phyloP scores from a whole-genome alignment of 148 eudicot genomes.

The Gaultheria prostrata region DNA sequence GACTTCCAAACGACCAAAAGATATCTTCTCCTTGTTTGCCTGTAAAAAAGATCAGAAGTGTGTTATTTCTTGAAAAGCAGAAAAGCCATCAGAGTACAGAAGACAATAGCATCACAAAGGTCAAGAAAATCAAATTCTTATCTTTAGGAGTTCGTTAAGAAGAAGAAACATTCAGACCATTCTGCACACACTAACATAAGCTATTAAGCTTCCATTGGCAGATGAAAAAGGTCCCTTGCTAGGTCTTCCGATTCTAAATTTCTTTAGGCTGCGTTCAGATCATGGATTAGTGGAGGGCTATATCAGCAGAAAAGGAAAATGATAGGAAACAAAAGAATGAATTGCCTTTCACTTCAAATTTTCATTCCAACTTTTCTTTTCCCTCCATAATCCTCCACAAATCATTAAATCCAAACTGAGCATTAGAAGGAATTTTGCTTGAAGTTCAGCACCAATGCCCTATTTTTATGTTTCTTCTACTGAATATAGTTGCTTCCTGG shows the following conservation, averaged over 20 bases:
- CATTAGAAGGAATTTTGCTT: not conserved
- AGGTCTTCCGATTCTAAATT: not conserved
- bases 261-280: not conserved
- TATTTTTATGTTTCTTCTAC: not conserved
- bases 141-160: not conserved
- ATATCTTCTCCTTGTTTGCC: constrained; percentile 94
- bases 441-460: constrained; percentile 1
- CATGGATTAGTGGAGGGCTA: not conserved
- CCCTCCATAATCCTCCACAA: not conserved
- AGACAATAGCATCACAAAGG: not conserved
- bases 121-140: not conserved
- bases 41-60: constrained; percentile 24
- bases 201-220: not conserved
- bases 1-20: constrained; percentile 74
- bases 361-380: not conserved
- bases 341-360: not conserved
- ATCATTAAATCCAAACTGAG: not conserved
- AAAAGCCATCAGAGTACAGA: not conserved
- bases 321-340: not conserved
- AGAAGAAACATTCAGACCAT: not conserved
- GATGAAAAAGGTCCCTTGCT: not conserved
- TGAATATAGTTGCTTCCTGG: not conserved
- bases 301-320: not conserved
- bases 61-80: not conserved
- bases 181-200: not conserved